Evolutionary conservation across 169 alveolate genomes (phyloP), one percentile per base, ranked within the genome.

Genomic region (Ichthyophthirius multifiliis): DNA sequence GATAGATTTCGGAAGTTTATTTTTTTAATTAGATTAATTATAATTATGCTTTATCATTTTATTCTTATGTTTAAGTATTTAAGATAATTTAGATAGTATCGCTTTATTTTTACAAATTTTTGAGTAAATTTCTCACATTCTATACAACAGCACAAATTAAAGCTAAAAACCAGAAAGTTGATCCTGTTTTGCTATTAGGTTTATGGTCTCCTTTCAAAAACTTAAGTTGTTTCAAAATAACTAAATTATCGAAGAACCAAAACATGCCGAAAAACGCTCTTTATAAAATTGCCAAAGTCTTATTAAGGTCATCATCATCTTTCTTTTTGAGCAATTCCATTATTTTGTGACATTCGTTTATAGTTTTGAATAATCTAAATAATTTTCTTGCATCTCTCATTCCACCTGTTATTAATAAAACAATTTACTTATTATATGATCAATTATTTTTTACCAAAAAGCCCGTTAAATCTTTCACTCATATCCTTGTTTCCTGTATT

Each of bases 231-330:
- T 83, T 75, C n/a, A 90, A 74, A 9, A 86, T 84, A 55, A 37
- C 64, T 43, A 90, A 23, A 76, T 86, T 91, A 80, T 91, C 96
- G 41, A 87, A 88, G 37, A 88, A 47, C 94, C 96, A 91, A 73
- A 86, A 91, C 46, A 88, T 48, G 16, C 80, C 73, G 79, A 91
- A 86, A 37, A 86, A 88, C 2, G 84, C 45, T 86, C 94, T 85
- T 6, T 79, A 31, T 32, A 87, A 30, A 39, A 90, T 74, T 18
- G 71, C 35, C 18, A 87, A 64, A 20, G 83, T 76, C 3, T 65
- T 47, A 35, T 86, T 76, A 44, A 75, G 45, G 16, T 76, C 65
- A 47, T 44, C 89, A 23, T 44, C 9, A 15, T 43, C 32, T 3
- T 41, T 39, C 16, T 45, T 74, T 63, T 83, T 30, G 32, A 45